These are phyloP conservation scores for Lepiota brunneoincarnata DNA, from an alignment of 768 basidiomycete genomes.

Conservation along the genomic window DNA sequence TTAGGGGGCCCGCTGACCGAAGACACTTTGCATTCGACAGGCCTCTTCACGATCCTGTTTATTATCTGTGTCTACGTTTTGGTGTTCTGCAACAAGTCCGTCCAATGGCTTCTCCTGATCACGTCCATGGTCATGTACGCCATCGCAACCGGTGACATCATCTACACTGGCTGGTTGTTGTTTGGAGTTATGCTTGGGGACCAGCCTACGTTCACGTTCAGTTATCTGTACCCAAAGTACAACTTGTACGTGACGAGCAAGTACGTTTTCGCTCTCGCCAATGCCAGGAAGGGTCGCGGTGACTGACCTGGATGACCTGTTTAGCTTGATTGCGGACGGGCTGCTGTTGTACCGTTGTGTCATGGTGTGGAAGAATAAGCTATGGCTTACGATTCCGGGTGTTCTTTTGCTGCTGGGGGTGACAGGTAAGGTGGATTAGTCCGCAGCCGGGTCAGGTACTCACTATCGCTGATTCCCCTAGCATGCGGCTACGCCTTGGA, in stretches of 20 bases:
- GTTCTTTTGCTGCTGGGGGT: slow-evolving; percentile 27
- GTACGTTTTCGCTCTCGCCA: slow-evolving; percentile 19
- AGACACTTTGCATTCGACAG: slow-evolving; percentile 12
- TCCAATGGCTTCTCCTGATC: slow-evolving; percentile 27
- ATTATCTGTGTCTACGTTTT: slow-evolving; percentile 33
- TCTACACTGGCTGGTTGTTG: slow-evolving; percentile 30
- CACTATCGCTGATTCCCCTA: not conserved
- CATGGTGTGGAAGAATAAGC: slow-evolving; percentile 33
- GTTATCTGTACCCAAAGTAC: slow-evolving; percentile 28
- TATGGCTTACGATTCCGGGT: slow-evolving; percentile 25
- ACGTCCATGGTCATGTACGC: slow-evolving; percentile 33
- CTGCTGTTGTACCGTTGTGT: slow-evolving; percentile 36
- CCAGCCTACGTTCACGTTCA: slow-evolving; percentile 12
- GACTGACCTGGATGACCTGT: not conserved
- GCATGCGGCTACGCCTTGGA: slow-evolving; percentile 20
- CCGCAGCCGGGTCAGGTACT: not conserved
- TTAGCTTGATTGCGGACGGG: slow-evolving; percentile 30
- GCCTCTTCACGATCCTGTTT: slow-evolving; percentile 35
- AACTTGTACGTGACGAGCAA: slow-evolving; percentile 36
- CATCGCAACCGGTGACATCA: slow-evolving; percentile 31
- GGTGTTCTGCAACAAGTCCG: slow-evolving; percentile 19
- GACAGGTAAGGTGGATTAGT: slow-evolving; percentile 24
- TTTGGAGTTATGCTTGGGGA: slow-evolving; percentile 22
- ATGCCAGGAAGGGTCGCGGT: not conserved
- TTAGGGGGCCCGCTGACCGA: slow-evolving; percentile 1